Conservation (phyloP, 495 filamentous ascomycete species). For the Astrocystis sublimbata region DNA sequence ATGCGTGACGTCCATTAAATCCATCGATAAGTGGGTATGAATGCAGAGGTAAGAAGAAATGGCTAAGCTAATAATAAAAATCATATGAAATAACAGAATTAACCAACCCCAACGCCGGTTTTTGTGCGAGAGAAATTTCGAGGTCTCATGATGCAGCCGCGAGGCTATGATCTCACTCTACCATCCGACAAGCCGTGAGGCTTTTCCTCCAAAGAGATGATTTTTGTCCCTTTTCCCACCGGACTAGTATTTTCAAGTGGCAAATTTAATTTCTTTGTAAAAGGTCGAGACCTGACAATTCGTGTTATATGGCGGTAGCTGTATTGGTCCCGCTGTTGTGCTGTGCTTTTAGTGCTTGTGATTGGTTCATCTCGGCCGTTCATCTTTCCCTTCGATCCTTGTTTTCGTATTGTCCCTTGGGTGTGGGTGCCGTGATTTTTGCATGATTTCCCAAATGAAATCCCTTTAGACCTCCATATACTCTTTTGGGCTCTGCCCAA, state of each 20-base stretch:
- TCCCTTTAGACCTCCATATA: not conserved
- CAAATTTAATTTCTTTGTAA: not conserved
- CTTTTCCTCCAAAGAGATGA: too few species aligned
- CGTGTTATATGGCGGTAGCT: not conserved
- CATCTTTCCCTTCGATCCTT: not conserved
- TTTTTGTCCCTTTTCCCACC: not conserved
- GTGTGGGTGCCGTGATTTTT: not conserved
- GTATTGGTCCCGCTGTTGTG: not conserved
- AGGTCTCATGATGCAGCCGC: constrained; percentile 17
- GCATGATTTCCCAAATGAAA: not conserved
- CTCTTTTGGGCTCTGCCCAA: not conserved
- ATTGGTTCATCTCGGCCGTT: constrained; percentile 4
- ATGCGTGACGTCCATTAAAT: not conserved
- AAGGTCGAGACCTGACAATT: not conserved
- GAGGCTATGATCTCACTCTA: constrained; percentile 21
- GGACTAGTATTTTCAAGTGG: not conserved
- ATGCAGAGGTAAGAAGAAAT: constrained; percentile 7
- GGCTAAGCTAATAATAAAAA: too few species aligned
- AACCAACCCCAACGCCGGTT: constrained; percentile 13
- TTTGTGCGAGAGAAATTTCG: not conserved
- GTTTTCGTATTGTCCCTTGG: not conserved
- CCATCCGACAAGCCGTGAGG: constrained; percentile 21
- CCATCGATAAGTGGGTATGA: not conserved
- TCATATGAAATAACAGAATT: too few species aligned
- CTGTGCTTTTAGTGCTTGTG: not conserved